Evolutionary conservation across 2,329 filamentous ascomycete genomes (phyloP), one percentile per base, ranked within the genome.

Genomic region (Alternaria incomplexa): DNA sequence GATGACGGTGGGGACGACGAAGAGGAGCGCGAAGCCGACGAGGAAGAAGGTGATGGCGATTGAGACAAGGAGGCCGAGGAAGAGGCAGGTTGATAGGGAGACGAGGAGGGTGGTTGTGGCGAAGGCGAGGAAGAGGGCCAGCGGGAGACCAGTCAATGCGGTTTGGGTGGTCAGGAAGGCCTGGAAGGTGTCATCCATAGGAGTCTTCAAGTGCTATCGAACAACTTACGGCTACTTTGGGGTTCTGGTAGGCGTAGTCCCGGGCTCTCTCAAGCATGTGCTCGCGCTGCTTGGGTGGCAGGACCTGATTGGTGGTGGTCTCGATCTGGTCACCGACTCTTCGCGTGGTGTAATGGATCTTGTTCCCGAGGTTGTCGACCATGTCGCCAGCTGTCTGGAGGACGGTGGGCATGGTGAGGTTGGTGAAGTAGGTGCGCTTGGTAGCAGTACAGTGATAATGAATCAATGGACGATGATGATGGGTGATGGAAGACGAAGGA

Each of bases 51-150:
- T 86, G 81, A 92, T 92, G 59, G 89, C 72, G 9, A 86, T 73
- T 3, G 85, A 85, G 17, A 79, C 82, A 5, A 87, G 76, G 7
- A 86, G 70, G 6, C 80, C 85, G 45, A 87, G 77, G 17, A 88
- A 65, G 43, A 92, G 72, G 12, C 89, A 89, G 28, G 85, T 84
- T 45, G 89, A 80, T 44, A 91, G 75, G 15, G 90, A 86, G 76
- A 93, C 86, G 65, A 89, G 77, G 65, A 90, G 79, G 62, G 89
- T 86, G 43, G 87, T 88, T 44, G 89, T 69, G 58, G 86, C 83
- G 82, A 94, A 93, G 69, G 86, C 81, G 59, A 85, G 66, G 82
- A 96, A 95, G 65, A 93, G 81, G 44, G 89, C 79, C 62, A 94
- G 72, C 1, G 92, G 92, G 13, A 92, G 78, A 61, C 88, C 85